phyloP scores from a whole-genome alignment of 192 early-diverging fungal genomes.

The Jimgerdemannia flammicorona region DNA sequence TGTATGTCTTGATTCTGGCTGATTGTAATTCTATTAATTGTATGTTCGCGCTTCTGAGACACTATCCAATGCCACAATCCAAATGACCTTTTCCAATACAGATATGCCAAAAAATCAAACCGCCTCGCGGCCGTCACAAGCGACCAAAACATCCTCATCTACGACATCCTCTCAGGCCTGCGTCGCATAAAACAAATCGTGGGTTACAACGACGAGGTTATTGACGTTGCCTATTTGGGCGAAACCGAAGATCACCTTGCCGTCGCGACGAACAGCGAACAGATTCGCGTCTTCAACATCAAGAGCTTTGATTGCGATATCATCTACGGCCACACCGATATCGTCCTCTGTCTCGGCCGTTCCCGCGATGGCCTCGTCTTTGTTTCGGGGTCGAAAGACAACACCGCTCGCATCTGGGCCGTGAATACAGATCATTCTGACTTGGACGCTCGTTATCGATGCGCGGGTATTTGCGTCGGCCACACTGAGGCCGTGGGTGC shows the following conservation, averaged over 20 bases:
- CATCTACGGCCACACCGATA: conserved; percentile 86
- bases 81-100: conserved; percentile 15
- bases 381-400: conserved; percentile 91
- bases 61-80: background rate
- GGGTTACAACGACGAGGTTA: conserved; percentile 96
- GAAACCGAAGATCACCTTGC: conserved; percentile 68
- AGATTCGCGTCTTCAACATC: conserved; percentile 84
- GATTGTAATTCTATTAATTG: background rate
- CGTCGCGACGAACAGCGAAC: conserved; percentile 91
- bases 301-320: conserved; percentile 77
- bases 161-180: conserved; percentile 47
- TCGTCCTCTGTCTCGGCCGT: conserved; percentile 75
- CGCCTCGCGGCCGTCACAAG: conserved; percentile 73
- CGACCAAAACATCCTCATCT: conserved; percentile 90
- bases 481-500: conserved; percentile 94
- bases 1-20: too few relatives aligned
- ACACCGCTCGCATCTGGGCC: conserved; percentile 79
- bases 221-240: conserved; percentile 82
- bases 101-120: conserved; percentile 45
- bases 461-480: conserved; percentile 73
- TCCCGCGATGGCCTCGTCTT: conserved; percentile 67
- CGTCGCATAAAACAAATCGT: conserved; percentile 78
- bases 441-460: conserved; percentile 52
- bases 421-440: conserved; percentile 31
- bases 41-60: background rate